Conservation (phyloP, 768 basidiomycete genomes). For the Leccinum olivaceopallidum region DNA sequence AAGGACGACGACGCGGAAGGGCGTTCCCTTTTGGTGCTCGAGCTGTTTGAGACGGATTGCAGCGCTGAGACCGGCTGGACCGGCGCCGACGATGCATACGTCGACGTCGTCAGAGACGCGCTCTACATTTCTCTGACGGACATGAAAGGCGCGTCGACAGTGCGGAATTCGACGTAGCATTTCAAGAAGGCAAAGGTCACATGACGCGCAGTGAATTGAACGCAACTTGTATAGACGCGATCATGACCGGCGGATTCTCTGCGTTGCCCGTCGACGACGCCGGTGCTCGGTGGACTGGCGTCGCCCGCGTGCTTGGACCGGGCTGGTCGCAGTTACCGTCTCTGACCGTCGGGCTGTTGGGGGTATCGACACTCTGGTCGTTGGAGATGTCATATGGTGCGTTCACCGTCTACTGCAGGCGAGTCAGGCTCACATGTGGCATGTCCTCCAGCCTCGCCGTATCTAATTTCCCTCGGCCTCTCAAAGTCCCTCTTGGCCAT, state of each 20-base stretch:
- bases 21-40: slow-evolving; percentile 70
- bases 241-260: slow-evolving; percentile 46
- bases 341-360: slow-evolving; percentile 77
- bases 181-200: neutral
- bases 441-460: slow-evolving; percentile 64
- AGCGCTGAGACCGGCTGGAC: slow-evolving; percentile 94
- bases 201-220: neutral
- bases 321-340: slow-evolving; percentile 63
- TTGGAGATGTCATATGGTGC: slow-evolving; percentile 91
- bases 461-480: slow-evolving; percentile 85
- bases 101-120: slow-evolving; percentile 91
- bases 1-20: slow-evolving; percentile 78
- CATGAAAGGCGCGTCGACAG: slow-evolving; percentile 20
- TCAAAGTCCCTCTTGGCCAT: slow-evolving; percentile 85
- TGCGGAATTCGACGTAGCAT: neutral
- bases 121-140: slow-evolving; percentile 50
- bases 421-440: neutral
- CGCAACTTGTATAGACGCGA: neutral
- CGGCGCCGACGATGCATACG: slow-evolving; percentile 95
- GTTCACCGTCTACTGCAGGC: neutral
- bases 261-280: slow-evolving; percentile 42
- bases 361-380: slow-evolving; percentile 90
- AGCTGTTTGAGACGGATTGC: slow-evolving; percentile 95
- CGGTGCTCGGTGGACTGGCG: slow-evolving; percentile 42
- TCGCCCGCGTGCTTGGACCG: slow-evolving; percentile 57